Evolutionary conservation across 2,329 filamentous ascomycete genomes (phyloP), one percentile per base, ranked within the genome.

Genomic region (Aspergillus sp.): DNA sequence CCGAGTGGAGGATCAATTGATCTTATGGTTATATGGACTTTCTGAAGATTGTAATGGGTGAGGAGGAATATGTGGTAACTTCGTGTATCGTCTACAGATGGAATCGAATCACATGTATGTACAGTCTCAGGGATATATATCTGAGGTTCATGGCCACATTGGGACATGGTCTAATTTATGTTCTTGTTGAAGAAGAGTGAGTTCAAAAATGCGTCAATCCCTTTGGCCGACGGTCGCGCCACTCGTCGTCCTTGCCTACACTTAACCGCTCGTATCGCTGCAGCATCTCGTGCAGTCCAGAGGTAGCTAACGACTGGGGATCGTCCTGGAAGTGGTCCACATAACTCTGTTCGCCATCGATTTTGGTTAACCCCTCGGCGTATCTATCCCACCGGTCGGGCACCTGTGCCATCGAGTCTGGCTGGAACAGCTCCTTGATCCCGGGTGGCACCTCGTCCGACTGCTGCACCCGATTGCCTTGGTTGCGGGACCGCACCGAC

Each of bases 261-360:
- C 64, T 69, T 60, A 70, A 42, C 17, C 54, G 60, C 60, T 70
- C 68, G 48, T 70, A 70, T 21, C 60, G 64, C 27, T 61, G 59
- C 23, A 70, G 50, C 68, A 70, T 70, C 39, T 70, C 68, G 27
- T 58, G 62, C 1, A 70, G 48, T 2, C 62, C 59, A 5, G 59
- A 17, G 21, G 57, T 58, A 3, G 57, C 50, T 30, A 60, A 56
- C n/a, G 54, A 15, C 25, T 62, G 42, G 15, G 53, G 51, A n/a
- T 38, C 19, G 7, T 36, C 42, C 19, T 47, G 44, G 10, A 49
- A 11, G n/a, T 32, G 21, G 5, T 54, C 38, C 10, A 39, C 38
- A 52, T 58, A 60, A 23, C 53, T 53, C 8, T 53, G 44, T 6
- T 65, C 58, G 6, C 53, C 53, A 1, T 63, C 48, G 3, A 68